Percentiles rank a stretch among this genome's conserved stretches.
Evolutionary conservation across 108 stramenopile genomes (phyloP).

Genomic region (Epithemia pelagica): DNA sequence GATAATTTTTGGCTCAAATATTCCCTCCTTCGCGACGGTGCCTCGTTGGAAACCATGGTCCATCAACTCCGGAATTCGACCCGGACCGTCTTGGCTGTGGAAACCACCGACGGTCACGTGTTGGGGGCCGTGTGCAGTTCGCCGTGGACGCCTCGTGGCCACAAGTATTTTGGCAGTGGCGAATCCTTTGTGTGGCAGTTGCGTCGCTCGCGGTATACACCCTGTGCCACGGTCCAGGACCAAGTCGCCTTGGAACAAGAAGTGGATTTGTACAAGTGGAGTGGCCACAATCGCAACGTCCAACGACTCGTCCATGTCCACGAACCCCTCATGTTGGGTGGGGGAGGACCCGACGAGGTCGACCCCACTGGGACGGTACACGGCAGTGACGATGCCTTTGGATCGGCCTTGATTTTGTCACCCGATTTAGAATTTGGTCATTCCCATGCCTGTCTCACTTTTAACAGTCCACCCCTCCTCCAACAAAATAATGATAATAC

Average conservation of each 20-base stretch:
- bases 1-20: conserved; percentile 33
- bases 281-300: conserved; percentile 35
- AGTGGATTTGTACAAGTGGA: conserved; percentile 36
- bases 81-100: conserved; percentile 57
- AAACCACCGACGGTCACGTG: conserved; percentile 69
- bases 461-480: conserved; percentile 24
- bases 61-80: conserved; percentile 24
- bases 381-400: conserved; percentile 17
- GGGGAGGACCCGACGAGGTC: conserved; percentile 22
- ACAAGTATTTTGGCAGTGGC: conserved; percentile 45
- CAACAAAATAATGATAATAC: conserved; percentile 10
- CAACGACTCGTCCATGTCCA: conserved; percentile 22
- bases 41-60: not conserved
- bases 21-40: conserved; percentile 13
- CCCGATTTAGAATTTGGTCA: conserved; percentile 31
- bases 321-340: conserved; percentile 34
- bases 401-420: conserved; percentile 35
- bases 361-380: not conserved
- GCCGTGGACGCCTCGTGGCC: conserved; percentile 49
- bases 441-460: conserved; percentile 36
- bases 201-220: conserved; percentile 8
- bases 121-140: conserved; percentile 70
- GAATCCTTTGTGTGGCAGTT: conserved; percentile 66
- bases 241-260: conserved; percentile 38
- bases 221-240: conserved; percentile 5